These are phyloP conservation scores for Jamesozyma gamospora DNA, from an alignment of 805 yeast species.

Conservation along the genomic window DNA sequence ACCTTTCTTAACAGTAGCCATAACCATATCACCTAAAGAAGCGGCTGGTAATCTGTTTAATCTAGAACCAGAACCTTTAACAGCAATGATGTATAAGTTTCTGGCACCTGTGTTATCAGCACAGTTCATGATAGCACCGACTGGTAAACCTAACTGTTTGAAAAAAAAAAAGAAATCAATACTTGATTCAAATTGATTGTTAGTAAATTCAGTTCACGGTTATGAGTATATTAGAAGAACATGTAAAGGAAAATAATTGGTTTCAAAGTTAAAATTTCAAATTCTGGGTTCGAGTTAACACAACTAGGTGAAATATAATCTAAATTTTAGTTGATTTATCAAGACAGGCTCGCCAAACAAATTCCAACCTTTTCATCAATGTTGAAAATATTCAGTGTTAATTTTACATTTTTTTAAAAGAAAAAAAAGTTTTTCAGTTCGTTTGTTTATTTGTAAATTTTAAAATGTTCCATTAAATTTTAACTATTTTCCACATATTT, in stretches of 20 bases:
- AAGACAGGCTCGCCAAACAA: too few species aligned
- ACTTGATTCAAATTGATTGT: background rate
- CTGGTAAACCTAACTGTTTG: constrained; percentile 90
- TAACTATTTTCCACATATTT: background rate
- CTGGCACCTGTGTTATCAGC: constrained; percentile 99
- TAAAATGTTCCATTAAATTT: too few species aligned
- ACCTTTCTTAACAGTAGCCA: constrained; percentile 99
- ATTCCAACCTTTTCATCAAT: too few species aligned
- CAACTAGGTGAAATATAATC: too few species aligned
- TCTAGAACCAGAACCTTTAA: constrained; percentile 99
- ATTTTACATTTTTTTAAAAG: too few species aligned
- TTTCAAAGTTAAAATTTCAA: too few species aligned
- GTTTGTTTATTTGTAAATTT: too few species aligned
- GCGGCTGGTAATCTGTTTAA: constrained; percentile 99
- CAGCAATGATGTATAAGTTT: constrained; percentile 96
- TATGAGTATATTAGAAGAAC: too few species aligned
- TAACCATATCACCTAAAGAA: constrained; percentile 98
- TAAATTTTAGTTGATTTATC: too few species aligned
- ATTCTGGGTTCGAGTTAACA: too few species aligned
- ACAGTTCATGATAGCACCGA: constrained; percentile 99
- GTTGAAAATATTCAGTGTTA: too few species aligned
- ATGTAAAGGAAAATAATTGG: background rate
- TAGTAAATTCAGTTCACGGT: constrained; percentile 1
- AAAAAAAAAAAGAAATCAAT: constrained; percentile 4
- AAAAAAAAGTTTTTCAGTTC: too few species aligned